Conservation (phyloP, 163 green algal genomes). For the Scenedesmus sp. region DNA sequence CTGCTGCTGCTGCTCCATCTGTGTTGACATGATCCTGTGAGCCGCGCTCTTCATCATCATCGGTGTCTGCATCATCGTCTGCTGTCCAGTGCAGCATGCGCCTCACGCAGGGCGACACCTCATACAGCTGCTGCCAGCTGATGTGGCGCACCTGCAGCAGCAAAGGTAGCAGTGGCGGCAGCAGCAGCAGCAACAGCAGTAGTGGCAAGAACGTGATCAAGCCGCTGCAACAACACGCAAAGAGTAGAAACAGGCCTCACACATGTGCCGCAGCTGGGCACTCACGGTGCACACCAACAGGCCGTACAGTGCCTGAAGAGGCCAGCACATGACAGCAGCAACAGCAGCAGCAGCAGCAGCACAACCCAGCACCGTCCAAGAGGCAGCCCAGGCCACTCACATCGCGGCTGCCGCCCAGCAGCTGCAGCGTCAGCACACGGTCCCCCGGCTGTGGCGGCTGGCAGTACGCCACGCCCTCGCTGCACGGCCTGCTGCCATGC, state of each 20-base stretch:
- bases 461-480: not conserved
- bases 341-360: not conserved
- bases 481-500: not conserved
- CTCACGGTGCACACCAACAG: not conserved
- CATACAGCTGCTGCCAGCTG: not conserved
- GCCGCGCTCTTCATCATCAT: not conserved
- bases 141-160: slow-evolving; percentile 25
- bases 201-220: not conserved
- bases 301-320: not conserved
- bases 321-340: not conserved
- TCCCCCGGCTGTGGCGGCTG: not conserved
- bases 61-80: not conserved
- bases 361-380: not conserved
- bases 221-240: not conserved
- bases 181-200: not conserved
- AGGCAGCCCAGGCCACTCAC: not conserved
- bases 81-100: slow-evolving; percentile 22
- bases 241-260: not conserved
- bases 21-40: not conserved
- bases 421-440: not conserved
- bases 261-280: not conserved
- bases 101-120: not conserved
- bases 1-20: not conserved
- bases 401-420: not conserved
- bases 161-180: not conserved